phyloP scores from a whole-genome alignment of 2,329 filamentous ascomycete genomes.

The Diaporthe citri region DNA sequence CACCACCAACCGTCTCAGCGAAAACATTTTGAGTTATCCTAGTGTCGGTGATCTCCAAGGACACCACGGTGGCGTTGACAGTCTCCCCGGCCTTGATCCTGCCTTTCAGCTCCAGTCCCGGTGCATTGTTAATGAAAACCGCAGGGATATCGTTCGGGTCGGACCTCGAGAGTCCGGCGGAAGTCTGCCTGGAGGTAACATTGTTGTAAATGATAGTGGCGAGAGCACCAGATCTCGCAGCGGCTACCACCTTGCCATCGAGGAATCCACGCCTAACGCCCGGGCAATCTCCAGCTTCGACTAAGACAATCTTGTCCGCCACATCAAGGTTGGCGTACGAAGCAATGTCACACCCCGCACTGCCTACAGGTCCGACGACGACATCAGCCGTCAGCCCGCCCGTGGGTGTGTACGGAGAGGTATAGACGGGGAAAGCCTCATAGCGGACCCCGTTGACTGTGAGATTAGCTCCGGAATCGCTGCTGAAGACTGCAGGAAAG shows the following conservation, averaged over 20 bases:
- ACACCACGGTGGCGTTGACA: conserved; percentile 21
- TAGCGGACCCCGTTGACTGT: conserved; percentile 12
- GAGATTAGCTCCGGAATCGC: neutral
- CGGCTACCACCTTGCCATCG: conserved; percentile 11
- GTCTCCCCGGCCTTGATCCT: conserved; percentile 11
- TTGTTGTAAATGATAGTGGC: conserved; percentile 23
- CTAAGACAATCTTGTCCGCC: conserved; percentile 11
- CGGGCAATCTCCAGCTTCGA: conserved; percentile 11
- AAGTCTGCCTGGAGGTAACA: neutral
- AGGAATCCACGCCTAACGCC: conserved; percentile 22
- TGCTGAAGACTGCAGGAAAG: neutral
- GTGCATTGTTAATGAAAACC: conserved; percentile 11
- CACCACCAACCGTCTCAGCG: conserved; percentile 8
- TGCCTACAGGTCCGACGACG: conserved; percentile 14
- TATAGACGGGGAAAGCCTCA: conserved; percentile 14
- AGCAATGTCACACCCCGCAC: conserved; percentile 11
- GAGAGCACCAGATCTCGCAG: conserved; percentile 22
- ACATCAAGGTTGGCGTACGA: conserved; percentile 11
- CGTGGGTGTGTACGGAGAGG: conserved; percentile 1
- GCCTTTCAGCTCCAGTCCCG: conserved; percentile 15
- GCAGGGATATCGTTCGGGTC: conserved; percentile 1
- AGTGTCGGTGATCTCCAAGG: neutral
- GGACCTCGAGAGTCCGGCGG: conserved; percentile 8
- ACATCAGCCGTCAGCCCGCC: conserved; percentile 3
- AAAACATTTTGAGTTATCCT: conserved; percentile 12